Evolutionary conservation across 2,329 filamentous ascomycete genomes (phyloP).

Genomic region (Pestalotiopsis sp.): DNA sequence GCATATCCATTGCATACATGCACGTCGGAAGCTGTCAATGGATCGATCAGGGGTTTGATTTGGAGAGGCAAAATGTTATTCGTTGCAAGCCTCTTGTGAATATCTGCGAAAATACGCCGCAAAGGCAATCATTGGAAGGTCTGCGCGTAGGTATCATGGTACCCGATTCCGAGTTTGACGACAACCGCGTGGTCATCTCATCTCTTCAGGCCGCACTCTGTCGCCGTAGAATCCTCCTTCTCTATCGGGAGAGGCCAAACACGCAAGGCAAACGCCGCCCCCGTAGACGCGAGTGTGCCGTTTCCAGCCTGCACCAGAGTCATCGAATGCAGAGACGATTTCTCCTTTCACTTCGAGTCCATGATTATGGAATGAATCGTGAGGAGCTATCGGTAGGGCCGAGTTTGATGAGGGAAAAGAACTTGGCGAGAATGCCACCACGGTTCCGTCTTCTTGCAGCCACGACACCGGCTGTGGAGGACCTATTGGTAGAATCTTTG

Average conservation of each 20-base stretch:
- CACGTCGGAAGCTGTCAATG: too few relatives aligned
- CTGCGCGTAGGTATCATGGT: too few relatives aligned
- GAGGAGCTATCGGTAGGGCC: conserved; percentile 50
- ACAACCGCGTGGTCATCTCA: conserved; percentile 34
- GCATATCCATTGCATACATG: too few relatives aligned
- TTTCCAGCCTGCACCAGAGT: conserved; percentile 54
- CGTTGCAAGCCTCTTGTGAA: too few relatives aligned
- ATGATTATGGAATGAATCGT: conserved; percentile 33
- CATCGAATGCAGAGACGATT: conserved; percentile 51
- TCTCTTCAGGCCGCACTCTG: conserved; percentile 55
- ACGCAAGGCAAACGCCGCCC: conserved; percentile 60
- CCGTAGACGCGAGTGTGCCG: conserved; percentile 63
- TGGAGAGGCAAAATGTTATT: too few relatives aligned
- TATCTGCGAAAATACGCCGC: too few relatives aligned
- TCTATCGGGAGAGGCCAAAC: conserved; percentile 46
- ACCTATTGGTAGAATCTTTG: conserved; percentile 41
- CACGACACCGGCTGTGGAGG: conserved; percentile 19
- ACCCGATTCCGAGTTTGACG: too few relatives aligned
- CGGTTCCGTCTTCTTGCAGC: conserved; percentile 21
- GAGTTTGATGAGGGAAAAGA: conserved; percentile 54
- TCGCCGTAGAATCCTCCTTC: conserved; percentile 56
- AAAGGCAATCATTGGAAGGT: too few relatives aligned
- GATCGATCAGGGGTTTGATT: too few relatives aligned
- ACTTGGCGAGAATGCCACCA: conserved; percentile 44
- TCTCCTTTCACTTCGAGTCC: conserved; percentile 52